A percentile compares a stretch with the other conserved stretches of the same genome.
These are phyloP conservation scores for Xylaria flabelliformis DNA, from an alignment of 495 filamentous ascomycete genomes.

Conservation along the genomic window DNA sequence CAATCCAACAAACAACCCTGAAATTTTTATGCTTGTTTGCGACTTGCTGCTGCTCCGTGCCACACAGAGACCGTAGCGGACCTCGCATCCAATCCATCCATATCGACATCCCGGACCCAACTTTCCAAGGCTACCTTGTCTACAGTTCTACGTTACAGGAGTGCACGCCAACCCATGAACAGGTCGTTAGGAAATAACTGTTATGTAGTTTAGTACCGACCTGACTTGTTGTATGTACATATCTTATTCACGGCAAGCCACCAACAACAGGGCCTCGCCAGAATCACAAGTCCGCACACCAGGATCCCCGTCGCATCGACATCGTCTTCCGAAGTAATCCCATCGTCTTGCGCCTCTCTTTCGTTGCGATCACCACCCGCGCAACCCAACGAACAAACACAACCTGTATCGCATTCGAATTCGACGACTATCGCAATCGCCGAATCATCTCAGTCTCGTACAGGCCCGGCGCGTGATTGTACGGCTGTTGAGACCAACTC, in stretches of 20 bases:
- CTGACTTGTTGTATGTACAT: not conserved
- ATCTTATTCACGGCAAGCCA: not conserved
- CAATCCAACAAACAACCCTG: slow-evolving; percentile 4
- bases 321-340: slow-evolving; percentile 12
- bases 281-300: not conserved
- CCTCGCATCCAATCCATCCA: not conserved
- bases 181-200: not conserved
- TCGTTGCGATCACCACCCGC: not conserved
- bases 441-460: not conserved
- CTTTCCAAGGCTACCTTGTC: not conserved
- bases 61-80: not conserved
- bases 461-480: not conserved
- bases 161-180: not conserved
- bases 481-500: not conserved
- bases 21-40: slow-evolving; percentile 1
- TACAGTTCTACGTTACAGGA: not conserved
- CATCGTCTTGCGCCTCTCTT: slow-evolving; percentile 10
- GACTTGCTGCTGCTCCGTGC: slow-evolving; percentile 7
- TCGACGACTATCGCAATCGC: not conserved
- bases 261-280: not conserved
- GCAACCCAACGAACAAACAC: not conserved
- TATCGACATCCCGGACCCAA: not conserved
- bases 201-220: not conserved
- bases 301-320: slow-evolving; percentile 19
- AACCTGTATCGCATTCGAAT: not conserved